These are phyloP conservation scores for Saccharomyces mikatae DNA, from an alignment of 805 yeast species.

Conservation along the genomic window DNA sequence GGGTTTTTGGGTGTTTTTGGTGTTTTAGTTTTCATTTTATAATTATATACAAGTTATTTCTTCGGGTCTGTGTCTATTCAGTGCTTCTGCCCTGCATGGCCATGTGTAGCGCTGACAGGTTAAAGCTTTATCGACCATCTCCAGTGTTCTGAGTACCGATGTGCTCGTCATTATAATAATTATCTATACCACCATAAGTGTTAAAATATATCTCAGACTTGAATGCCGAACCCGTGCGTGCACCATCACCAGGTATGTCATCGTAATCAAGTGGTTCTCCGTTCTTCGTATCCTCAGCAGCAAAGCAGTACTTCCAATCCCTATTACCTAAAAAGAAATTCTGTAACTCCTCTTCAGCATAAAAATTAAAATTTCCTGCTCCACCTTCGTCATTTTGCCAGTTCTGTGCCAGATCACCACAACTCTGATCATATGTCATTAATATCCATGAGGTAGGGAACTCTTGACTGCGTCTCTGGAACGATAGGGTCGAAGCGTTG, in stretches of 20 bases:
- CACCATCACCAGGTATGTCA: constrained; percentile 7
- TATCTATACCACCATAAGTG: constrained; percentile 11
- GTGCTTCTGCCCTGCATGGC: no score
- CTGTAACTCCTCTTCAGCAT: background rate
- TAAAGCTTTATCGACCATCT: constrained; percentile 1
- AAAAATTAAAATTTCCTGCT: background rate
- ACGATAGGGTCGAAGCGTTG: background rate
- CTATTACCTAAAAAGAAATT: background rate
- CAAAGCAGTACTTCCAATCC: constrained; percentile 7
- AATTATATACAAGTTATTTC: no score
- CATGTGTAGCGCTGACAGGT: background rate
- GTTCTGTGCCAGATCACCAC: background rate
- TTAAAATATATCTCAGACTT: constrained; percentile 10
- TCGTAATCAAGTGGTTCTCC: constrained; percentile 3
- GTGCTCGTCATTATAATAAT: constrained; percentile 6
- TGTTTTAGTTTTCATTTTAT: no score
- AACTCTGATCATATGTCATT: background rate
- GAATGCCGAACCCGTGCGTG: constrained; percentile 4
- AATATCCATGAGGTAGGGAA: background rate
- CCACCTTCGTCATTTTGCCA: background rate
- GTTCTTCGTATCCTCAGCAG: background rate
- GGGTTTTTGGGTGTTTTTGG: no score
- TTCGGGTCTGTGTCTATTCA: no score
- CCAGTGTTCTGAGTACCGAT: constrained; percentile 4
- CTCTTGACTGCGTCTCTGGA: background rate